phyloP scores from a whole-genome alignment of 2,329 filamentous ascomycete species.

The Fragosphaeria purpurea region DNA sequence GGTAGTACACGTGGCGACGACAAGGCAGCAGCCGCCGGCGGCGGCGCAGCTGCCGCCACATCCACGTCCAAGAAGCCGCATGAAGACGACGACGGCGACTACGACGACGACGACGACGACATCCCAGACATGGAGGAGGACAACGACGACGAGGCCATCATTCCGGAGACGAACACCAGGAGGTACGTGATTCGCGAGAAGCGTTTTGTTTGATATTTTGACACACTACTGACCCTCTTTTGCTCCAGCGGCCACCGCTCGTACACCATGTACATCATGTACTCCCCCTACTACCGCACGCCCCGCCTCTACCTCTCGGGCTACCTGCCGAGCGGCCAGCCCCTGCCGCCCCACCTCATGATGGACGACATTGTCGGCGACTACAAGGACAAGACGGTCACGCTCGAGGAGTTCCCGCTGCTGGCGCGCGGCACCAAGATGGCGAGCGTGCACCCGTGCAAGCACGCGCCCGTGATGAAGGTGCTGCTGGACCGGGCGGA shows the following conservation, averaged over 20 bases:
- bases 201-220: not conserved
- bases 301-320: conserved; percentile 91
- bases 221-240: conserved; percentile 4
- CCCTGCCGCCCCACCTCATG: conserved; percentile 25
- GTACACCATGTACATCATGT: conserved; percentile 98
- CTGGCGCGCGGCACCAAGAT: conserved; percentile 89
- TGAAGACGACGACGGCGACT: conserved; percentile 63
- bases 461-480: conserved; percentile 97
- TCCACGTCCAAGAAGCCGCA: not conserved
- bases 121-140: conserved; percentile 99
- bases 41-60: conserved; percentile 13
- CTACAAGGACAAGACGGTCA: conserved; percentile 70
- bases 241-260: conserved; percentile 62
- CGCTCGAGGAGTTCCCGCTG: conserved; percentile 93
- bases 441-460: conserved; percentile 93
- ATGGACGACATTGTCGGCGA: conserved; percentile 31
- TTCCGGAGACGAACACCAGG: conserved; percentile 54
- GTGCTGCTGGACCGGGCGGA: conserved; percentile 90
- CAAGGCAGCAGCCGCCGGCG: too few relatives aligned
- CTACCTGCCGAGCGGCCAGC: conserved; percentile 65
- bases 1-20: conserved; percentile 51
- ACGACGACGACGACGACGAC: conserved; percentile 64
- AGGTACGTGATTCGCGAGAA: conserved; percentile 26
- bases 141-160: conserved; percentile 94
- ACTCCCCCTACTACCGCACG: conserved; percentile 92